Conservation (phyloP, 805 yeast genomes). For the Ogataea trehalophila region DNA sequence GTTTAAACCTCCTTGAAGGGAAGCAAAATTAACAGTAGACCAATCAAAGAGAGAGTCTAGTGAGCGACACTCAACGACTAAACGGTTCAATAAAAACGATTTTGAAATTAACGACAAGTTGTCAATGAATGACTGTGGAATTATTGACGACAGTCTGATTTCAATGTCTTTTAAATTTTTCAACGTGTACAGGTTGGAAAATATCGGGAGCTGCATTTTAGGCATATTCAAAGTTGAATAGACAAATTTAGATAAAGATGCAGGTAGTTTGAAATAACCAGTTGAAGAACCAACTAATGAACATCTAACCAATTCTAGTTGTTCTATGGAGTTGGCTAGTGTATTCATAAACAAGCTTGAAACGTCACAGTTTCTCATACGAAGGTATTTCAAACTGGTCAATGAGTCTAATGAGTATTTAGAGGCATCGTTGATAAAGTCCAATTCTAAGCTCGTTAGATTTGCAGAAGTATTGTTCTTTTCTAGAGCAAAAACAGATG, state of each 20-base stretch:
- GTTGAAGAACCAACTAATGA: not conserved
- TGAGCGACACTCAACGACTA: not conserved
- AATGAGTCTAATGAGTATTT: not conserved
- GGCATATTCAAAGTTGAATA: not conserved
- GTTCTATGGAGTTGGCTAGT: not conserved
- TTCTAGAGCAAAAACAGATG: not conserved
- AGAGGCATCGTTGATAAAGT: not conserved
- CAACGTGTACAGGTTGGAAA: not conserved
- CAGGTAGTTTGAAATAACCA: not conserved
- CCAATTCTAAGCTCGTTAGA: constrained; percentile 1
- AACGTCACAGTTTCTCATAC: constrained; percentile 2
- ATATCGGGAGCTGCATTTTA: not conserved
- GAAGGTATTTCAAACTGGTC: not conserved
- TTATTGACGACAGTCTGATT: not conserved
- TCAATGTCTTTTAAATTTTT: not conserved
- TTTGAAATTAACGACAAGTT: not conserved
- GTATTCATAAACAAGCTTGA: not conserved
- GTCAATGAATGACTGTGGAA: not conserved
- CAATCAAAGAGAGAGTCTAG: not conserved
- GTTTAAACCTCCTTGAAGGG: not conserved
- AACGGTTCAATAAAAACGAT: not conserved
- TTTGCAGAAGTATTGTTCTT: not conserved
- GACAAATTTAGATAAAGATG: not conserved
- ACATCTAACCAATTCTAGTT: constrained; percentile 1
- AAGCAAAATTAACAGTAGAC: not conserved